phyloP scores from a whole-genome alignment of 2,329 filamentous ascomycete species.

The Apiospora sp. region DNA sequence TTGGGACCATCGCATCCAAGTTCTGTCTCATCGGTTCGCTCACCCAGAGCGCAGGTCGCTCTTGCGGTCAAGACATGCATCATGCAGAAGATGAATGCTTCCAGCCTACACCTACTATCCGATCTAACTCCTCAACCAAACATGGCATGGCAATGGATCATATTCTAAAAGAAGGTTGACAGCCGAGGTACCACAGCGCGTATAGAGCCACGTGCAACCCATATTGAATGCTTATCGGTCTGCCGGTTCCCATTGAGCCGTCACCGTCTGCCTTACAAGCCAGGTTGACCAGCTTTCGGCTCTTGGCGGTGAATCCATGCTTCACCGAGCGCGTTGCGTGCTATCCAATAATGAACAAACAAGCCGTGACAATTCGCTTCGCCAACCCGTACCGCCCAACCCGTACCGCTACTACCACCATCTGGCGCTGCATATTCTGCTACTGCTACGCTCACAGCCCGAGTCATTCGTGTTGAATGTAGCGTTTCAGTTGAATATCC shows the following conservation, averaged over 20 bases:
- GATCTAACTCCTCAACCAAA: background rate
- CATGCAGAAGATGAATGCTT: background rate
- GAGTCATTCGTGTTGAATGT: background rate
- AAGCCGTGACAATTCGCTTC: background rate
- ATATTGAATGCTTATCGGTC: background rate
- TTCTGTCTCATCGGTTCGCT: background rate
- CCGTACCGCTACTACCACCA: background rate
- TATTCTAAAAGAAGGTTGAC: background rate
- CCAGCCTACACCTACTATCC: background rate
- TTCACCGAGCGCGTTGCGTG: background rate
- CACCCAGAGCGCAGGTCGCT: background rate
- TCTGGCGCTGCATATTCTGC: background rate
- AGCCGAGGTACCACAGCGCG: background rate
- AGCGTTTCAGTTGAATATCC: constrained; percentile 15
- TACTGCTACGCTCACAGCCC: background rate
- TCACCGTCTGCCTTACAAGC: background rate
- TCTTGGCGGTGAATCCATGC: background rate
- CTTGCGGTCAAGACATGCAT: background rate
- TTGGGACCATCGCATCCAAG: background rate
- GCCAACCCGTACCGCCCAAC: no score
- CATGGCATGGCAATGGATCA: background rate
- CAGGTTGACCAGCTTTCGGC: background rate
- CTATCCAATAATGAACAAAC: background rate
- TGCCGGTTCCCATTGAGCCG: background rate
- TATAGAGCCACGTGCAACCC: constrained; percentile 8